phyloP scores from a whole-genome alignment of 176 grass and related monocot species.

The Panicum miliaceum region DNA sequence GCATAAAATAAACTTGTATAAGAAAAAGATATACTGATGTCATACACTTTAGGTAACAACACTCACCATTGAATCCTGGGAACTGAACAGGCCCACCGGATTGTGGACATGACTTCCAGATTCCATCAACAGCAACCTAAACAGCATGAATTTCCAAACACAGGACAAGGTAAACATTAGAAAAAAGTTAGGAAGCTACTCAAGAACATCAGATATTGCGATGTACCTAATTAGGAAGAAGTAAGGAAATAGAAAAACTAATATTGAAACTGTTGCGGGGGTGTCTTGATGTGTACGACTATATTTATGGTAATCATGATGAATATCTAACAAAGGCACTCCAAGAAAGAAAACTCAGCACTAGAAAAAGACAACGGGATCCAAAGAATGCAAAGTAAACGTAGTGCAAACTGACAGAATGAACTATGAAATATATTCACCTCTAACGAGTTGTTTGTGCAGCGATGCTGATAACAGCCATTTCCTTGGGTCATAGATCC shows the following conservation, averaged over 20 bases:
- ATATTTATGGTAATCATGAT: conserved; percentile 21
- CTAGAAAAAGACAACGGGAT: conserved; percentile 1
- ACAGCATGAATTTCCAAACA: conserved; percentile 19
- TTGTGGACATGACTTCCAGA: conserved; percentile 89
- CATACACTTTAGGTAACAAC: conserved; percentile 31
- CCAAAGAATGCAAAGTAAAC: conserved; percentile 18
- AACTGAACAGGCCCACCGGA: conserved; percentile 93
- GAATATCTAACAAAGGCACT: background rate
- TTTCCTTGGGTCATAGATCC: conserved; percentile 99
- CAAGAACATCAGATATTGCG: background rate
- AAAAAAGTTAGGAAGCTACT: background rate
- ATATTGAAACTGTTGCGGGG: background rate
- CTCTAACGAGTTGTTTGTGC: conserved; percentile 82
- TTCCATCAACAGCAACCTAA: conserved; percentile 97
- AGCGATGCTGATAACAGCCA: conserved; percentile 98
- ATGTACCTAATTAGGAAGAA: background rate
- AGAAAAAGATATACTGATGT: conserved; percentile 20
- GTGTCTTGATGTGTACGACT: background rate
- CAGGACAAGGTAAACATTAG: background rate
- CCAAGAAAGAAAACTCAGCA: background rate
- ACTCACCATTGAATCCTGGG: conserved; percentile 91
- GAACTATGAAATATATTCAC: conserved; percentile 43
- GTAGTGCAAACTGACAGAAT: conserved; percentile 5
- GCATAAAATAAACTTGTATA: conserved; percentile 34
- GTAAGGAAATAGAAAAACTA: conserved; percentile 1